Evolutionary conservation across 2,329 filamentous ascomycete genomes (phyloP).

Genomic region (Rhynchosporium graminicola): DNA sequence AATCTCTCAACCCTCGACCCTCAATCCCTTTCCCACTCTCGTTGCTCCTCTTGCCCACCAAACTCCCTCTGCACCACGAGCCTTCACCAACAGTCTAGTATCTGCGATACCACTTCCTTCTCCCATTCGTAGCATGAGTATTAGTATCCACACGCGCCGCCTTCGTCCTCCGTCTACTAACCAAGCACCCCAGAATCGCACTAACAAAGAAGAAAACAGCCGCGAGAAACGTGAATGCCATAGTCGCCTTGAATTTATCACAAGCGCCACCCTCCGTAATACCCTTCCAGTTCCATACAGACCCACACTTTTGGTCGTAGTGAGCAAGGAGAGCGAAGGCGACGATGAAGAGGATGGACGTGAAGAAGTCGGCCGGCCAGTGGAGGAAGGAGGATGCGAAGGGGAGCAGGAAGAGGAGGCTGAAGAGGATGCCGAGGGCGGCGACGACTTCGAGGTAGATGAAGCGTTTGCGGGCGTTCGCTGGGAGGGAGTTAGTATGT

Average conservation of each 20-base stretch:
- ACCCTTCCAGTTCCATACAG: constrained; percentile 78
- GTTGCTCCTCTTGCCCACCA: no score
- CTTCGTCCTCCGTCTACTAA: constrained; percentile 13
- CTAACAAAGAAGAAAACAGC: constrained; percentile 32
- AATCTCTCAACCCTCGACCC: background rate
- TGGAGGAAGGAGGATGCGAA: constrained; percentile 67
- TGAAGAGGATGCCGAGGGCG: constrained; percentile 66
- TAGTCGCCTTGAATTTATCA: constrained; percentile 64
- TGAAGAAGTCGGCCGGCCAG: constrained; percentile 70
- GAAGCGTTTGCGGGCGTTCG: constrained; percentile 62
- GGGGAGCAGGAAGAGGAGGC: constrained; percentile 71
- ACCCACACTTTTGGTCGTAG: constrained; percentile 61
- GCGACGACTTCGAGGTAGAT: constrained; percentile 77
- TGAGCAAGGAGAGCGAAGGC: constrained; percentile 52
- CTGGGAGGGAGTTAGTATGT: constrained; percentile 18
- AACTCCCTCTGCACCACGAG: background rate
- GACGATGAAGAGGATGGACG: constrained; percentile 64
- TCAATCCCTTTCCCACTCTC: background rate
- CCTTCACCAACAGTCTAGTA: background rate
- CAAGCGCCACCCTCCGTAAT: constrained; percentile 75
- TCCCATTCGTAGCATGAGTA: background rate
- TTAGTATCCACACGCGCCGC: constrained; percentile 1
- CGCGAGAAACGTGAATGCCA: constrained; percentile 35
- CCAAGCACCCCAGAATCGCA: constrained; percentile 27
- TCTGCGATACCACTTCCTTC: constrained; percentile 24